A percentile compares a stretch with the other conserved stretches of the same genome.
These are phyloP conservation scores for Apiospora koreana DNA, from an alignment of 2,329 filamentous ascomycete species.

Conservation along the genomic window DNA sequence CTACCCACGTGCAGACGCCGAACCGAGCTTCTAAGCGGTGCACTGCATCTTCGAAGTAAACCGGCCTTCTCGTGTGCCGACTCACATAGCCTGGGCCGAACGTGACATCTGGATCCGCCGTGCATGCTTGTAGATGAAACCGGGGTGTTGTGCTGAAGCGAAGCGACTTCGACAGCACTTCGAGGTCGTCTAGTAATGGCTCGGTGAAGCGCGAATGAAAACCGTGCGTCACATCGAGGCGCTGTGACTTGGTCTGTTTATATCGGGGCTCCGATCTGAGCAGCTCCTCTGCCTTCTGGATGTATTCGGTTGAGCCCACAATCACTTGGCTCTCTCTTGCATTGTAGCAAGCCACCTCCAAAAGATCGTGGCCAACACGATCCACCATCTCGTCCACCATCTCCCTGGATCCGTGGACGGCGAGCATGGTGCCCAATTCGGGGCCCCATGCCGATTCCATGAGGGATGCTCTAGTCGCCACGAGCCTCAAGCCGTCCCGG, in stretches of 20 bases:
- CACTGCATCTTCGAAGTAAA: constrained; percentile 30
- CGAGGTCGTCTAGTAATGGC: constrained; percentile 15
- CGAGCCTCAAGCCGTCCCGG: constrained; percentile 31
- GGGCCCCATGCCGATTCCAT: constrained; percentile 34
- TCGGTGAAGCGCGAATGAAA: constrained; percentile 26
- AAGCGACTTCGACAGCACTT: not conserved
- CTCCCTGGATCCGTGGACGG: constrained; percentile 21
- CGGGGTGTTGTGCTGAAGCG: not conserved
- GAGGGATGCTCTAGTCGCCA: constrained; percentile 33
- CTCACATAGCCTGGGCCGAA: constrained; percentile 13
- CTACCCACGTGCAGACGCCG: constrained; percentile 30
- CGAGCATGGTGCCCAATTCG: constrained; percentile 38
- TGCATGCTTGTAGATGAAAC: constrained; percentile 10
- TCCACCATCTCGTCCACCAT: not conserved
- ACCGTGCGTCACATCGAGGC: constrained; percentile 23
- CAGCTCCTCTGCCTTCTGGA: constrained; percentile 9
- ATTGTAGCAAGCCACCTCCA: constrained; percentile 21
- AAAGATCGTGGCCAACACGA: not conserved
- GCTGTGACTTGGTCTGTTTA: constrained; percentile 14
- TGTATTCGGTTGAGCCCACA: constrained; percentile 16
- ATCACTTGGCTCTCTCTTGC: constrained; percentile 21
- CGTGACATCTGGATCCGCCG: not conserved
- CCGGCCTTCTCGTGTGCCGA: constrained; percentile 28
- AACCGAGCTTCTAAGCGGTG: constrained; percentile 24
- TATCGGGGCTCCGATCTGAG: not conserved